A percentile compares a stretch with the other conserved stretches of the same genome.
Conservation (phyloP, 2,329 filamentous ascomycete species). For the Penicillium sumatraense region DNA sequence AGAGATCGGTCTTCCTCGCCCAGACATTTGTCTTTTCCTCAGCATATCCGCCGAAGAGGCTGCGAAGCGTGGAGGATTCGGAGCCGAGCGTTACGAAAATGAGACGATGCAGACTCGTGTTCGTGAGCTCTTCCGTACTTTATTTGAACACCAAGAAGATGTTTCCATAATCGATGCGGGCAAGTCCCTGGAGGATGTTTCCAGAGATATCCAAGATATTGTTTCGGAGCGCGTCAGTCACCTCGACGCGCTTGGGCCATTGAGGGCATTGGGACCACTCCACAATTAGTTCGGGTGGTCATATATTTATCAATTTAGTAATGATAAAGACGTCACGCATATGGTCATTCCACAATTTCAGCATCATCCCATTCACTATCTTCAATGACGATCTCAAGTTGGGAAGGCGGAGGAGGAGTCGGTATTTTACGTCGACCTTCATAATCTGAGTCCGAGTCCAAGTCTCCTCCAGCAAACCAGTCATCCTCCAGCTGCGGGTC, state of each 20-base stretch:
- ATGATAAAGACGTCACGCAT: slow-evolving; percentile 4
- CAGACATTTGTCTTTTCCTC: slow-evolving; percentile 86
- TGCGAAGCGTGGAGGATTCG: slow-evolving; percentile 79
- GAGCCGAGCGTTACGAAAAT: slow-evolving; percentile 86
- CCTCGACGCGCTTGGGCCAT: slow-evolving; percentile 38
- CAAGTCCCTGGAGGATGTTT: slow-evolving; percentile 55
- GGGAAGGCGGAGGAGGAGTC: slow-evolving; percentile 18
- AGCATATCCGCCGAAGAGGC: slow-evolving; percentile 77
- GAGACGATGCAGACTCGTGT: slow-evolving; percentile 81
- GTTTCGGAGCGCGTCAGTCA: slow-evolving; percentile 36
- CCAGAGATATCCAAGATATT: slow-evolving; percentile 41
- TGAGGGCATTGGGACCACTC: slow-evolving; percentile 41
- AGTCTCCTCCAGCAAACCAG: slow-evolving; percentile 35
- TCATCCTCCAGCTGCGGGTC: slow-evolving; percentile 37
- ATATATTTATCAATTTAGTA: not conserved
- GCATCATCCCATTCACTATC: slow-evolving; percentile 61
- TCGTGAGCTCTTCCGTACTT: slow-evolving; percentile 68
- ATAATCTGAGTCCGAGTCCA: slow-evolving; percentile 34
- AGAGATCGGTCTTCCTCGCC: slow-evolving; percentile 83
- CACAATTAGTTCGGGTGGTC: slow-evolving; percentile 18
- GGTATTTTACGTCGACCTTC: slow-evolving; percentile 12
- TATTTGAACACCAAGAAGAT: slow-evolving; percentile 54
- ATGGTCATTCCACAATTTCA: slow-evolving; percentile 49
- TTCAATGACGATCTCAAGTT: slow-evolving; percentile 53
- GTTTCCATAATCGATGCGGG: slow-evolving; percentile 62